Evolutionary conservation across 805 yeast species (phyloP), one percentile per base, ranked within the genome.

Genomic region (Wickerhamiella kurtzmanii): DNA sequence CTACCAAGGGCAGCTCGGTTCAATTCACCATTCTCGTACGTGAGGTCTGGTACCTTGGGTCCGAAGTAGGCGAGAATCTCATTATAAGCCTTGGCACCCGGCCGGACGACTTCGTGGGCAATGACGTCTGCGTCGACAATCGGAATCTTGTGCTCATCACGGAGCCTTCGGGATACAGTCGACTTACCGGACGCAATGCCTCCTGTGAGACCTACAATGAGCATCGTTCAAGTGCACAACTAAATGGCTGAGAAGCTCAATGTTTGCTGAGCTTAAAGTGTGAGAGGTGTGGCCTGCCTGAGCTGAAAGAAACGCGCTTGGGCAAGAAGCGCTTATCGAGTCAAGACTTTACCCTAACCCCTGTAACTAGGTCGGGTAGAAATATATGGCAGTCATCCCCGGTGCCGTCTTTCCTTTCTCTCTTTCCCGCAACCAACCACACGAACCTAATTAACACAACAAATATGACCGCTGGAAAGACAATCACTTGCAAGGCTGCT

Each of bases 161-260:
- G 51, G 9, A 92, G 64, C 35, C 74, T 62, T 16, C 65, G 59
- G 0, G 96, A 84, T 0, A 84, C 96, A 0, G 97, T 89, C 17
- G 95, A 81, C 59, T 92, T 92, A 2, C 99, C 99, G n/a, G 92
- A 74, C 3, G 96, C 95, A 44, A 92, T 92, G 1, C 96, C 96
- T 1, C 99, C 99, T 0, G 98, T 92, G n/a, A 92, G 73, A 1
- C 99, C 99, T 4, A 92, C 74, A 28, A 92, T 73, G 41, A 92
- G 73, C 98, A 92, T 89, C 21, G 11, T 48, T 39, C n/a, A n/a
- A n/a, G n/a, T n/a, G n/a, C n/a, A n/a, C n/a, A n/a, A n/a, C n/a
- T n/a, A n/a, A n/a, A n/a, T n/a, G n/a, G n/a, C n/a, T n/a, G n/a
- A n/a, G n/a, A n/a, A n/a, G n/a, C n/a, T n/a, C n/a, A n/a, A n/a